Conservation (phyloP, 352 stramenopile genomes). For the Pythium scleroteichum region DNA sequence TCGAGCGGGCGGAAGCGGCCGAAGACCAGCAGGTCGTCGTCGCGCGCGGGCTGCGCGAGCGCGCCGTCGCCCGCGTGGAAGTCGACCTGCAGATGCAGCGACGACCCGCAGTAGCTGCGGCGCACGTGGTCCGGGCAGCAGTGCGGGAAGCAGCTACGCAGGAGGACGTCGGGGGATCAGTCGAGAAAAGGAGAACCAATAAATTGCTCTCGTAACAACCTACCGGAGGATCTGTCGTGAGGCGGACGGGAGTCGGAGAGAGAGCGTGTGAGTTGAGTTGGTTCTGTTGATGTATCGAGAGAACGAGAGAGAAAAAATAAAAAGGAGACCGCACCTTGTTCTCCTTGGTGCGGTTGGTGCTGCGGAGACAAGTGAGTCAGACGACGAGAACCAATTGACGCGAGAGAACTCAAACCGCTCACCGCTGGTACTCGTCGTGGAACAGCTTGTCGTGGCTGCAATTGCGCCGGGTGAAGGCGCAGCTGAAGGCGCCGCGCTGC, state of each 20-base stretch:
- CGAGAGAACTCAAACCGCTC: not conserved
- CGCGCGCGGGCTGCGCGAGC: conserved; percentile 17
- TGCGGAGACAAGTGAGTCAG: not conserved
- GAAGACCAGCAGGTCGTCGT: conserved; percentile 37
- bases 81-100: conserved; percentile 32
- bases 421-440: conserved; percentile 20
- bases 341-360: conserved; percentile 22
- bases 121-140: conserved; percentile 43
- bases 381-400: not conserved
- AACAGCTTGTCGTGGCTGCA: conserved; percentile 20
- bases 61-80: conserved; percentile 4
- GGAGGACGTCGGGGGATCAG: conserved; percentile 9
- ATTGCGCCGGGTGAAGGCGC: conserved; percentile 18
- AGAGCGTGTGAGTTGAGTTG: too few relatives aligned
- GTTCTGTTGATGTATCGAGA: too few relatives aligned
- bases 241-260: not conserved
- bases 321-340: conserved; percentile 20
- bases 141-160: conserved; percentile 42
- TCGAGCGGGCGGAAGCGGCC: conserved; percentile 40
- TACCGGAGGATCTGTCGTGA: not conserved
- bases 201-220: not conserved
- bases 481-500: conserved; percentile 6
- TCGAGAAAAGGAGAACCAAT: not conserved
- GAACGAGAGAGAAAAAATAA: too few relatives aligned
- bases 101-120: conserved; percentile 47